Evolutionary conservation across 1,284 basidiomycete species (phyloP), one percentile per base, ranked within the genome.

Genomic region (Sphagnurus paluster): DNA sequence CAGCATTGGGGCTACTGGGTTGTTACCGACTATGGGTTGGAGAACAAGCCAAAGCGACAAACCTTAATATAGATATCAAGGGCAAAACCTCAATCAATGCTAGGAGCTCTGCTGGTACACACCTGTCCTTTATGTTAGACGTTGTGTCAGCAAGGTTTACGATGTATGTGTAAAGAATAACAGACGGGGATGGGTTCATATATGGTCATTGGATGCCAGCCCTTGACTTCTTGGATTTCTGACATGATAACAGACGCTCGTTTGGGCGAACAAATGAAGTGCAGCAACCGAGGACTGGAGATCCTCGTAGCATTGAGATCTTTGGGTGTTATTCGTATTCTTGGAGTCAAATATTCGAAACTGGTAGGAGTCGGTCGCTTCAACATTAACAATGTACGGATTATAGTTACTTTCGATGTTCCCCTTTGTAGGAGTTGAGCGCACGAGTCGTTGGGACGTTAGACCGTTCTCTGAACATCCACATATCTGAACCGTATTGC

Each of bases 141-240:
- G 14, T 39, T 23, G 13, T 14, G 17, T 42, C 24, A 41, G 23
- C 28, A 29, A 33, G n/a, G 13, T 14, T 21, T 16, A n/a, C 24
- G 36, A 13, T 29, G n/a, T 24, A 5, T 34, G 10, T n/a, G 25
- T 34, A 25, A 7, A 13, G 28, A 36, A 28, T 26, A 30, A 70
- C 82, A 51, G 47, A 90, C 90, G 40, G 88, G 90, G 58, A 94
- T 86, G 2, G 93, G 93, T 64, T 96, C 93, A 64, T 86, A 96
- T 23, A 94, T 80, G 9, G 84, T 75, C 28, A 71, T 68, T 2
- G 87, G 82, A 13, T 66, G 60, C 87, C 88, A 90, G n/a, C 59
- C 74, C 1, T 67, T 57, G 2, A 83, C 65, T 25, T 68, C 60
- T 9, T 72, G 63, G 6, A 87, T 73, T 61, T 93, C 83, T 39